Percentiles rank a stretch among this genome's conserved stretches.
Conservation (phyloP, 768 basidiomycete species). For the Rhodocollybia butyracea region DNA sequence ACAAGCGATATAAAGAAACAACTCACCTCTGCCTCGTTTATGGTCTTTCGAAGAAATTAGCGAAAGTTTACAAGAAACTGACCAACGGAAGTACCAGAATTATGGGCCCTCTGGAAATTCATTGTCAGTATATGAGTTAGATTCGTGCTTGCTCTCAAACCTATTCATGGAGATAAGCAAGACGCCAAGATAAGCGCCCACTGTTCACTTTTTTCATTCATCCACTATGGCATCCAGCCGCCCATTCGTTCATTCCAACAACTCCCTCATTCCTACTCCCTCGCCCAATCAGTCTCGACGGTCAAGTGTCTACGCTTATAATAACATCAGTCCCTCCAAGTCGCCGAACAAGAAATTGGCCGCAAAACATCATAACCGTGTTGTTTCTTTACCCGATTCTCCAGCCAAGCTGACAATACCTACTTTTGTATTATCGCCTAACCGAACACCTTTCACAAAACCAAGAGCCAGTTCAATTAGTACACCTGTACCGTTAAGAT, state of each 20-base stretch:
- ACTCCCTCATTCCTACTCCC: background rate
- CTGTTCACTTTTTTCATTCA: background rate
- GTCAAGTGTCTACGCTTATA: background rate
- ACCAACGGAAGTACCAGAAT: background rate
- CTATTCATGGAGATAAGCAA: background rate
- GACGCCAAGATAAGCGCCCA: background rate
- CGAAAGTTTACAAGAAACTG: background rate
- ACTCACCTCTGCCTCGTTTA: conserved; percentile 2
- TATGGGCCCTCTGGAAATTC: background rate
- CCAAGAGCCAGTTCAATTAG: background rate
- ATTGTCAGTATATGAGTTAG: background rate
- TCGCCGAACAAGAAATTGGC: too few species aligned
- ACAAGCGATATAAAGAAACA: background rate
- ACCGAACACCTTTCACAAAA: background rate
- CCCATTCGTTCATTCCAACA: background rate
- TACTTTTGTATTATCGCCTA: too few species aligned
- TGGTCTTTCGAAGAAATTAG: background rate
- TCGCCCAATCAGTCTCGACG: background rate
- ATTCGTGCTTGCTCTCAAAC: background rate
- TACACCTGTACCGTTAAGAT: too few species aligned
- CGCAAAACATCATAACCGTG: too few species aligned
- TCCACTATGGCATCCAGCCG: background rate
- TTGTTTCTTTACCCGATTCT: background rate
- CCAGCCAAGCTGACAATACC: background rate
- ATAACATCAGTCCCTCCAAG: background rate